Conservation (phyloP, 805 yeast genomes). For the Candida mattraensis region DNA sequence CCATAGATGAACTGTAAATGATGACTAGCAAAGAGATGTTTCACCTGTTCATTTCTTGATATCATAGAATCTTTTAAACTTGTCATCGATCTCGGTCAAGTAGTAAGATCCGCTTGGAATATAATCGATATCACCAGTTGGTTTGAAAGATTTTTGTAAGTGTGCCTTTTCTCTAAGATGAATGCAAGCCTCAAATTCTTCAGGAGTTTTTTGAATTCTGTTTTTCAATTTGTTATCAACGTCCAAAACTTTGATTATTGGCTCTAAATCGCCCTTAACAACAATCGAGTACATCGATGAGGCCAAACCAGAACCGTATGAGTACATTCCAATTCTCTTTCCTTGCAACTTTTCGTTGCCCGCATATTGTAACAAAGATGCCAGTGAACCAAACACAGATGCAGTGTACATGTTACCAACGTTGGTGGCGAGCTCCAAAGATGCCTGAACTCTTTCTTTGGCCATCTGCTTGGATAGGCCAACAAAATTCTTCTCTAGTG, state of each 20-base stretch:
- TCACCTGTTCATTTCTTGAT: slow-evolving; percentile 49
- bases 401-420: slow-evolving; percentile 99
- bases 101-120: slow-evolving; percentile 79
- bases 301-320: slow-evolving; percentile 98
- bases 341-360: slow-evolving; percentile 72
- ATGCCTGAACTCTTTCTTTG: slow-evolving; percentile 71
- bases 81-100: slow-evolving; percentile 80
- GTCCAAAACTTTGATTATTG: slow-evolving; percentile 63
- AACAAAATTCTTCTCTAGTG: slow-evolving; percentile 82
- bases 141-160: slow-evolving; percentile 73
- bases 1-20: too few species aligned
- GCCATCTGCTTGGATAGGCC: slow-evolving; percentile 68
- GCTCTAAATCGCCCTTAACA: slow-evolving; percentile 77
- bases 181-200: slow-evolving; percentile 77
- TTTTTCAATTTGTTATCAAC: slow-evolving; percentile 63
- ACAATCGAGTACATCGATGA: slow-evolving; percentile 79
- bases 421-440: slow-evolving; percentile 87
- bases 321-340: slow-evolving; percentile 88
- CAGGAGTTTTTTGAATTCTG: slow-evolving; percentile 71
- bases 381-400: slow-evolving; percentile 82
- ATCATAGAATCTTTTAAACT: slow-evolving; percentile 79
- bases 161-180: slow-evolving; percentile 88
- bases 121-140: slow-evolving; percentile 74
- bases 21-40: slow-evolving; percentile 5
- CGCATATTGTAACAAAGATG: slow-evolving; percentile 75